Conservation (phyloP, 1,284 basidiomycete species). For the Thelephora terrestris region DNA sequence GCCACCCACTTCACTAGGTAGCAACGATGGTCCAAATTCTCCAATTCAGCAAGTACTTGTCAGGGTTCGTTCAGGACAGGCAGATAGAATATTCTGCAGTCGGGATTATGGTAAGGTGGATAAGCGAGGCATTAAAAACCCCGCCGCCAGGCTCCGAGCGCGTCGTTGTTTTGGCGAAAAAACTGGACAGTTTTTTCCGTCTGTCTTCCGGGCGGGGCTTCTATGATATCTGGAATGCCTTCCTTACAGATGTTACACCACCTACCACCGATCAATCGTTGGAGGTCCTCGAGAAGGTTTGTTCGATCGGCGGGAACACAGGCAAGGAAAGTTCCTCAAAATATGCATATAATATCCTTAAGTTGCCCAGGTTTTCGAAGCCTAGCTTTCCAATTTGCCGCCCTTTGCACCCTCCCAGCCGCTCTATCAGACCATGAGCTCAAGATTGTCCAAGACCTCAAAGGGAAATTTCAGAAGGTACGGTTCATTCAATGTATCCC, state of each 20-base stretch:
- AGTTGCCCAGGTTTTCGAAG: constrained; percentile 1
- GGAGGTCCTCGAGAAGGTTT: constrained; percentile 5
- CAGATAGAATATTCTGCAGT: constrained; percentile 41
- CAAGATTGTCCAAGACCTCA: not conserved
- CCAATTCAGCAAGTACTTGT: constrained; percentile 25
- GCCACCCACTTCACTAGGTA: too few relatives aligned
- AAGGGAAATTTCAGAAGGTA: too few relatives aligned
- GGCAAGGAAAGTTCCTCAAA: too few relatives aligned
- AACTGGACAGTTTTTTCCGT: constrained; percentile 33
- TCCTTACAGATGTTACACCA: constrained; percentile 22
- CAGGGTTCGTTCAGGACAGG: constrained; percentile 16
- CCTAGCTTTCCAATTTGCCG: not conserved
- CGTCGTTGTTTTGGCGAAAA: constrained; percentile 21
- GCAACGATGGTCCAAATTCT: constrained; percentile 23
- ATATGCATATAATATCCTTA: constrained; percentile 13
- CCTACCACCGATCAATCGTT: constrained; percentile 2
- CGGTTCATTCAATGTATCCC: too few relatives aligned
- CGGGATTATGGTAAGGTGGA: constrained; percentile 30
- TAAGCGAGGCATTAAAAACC: constrained; percentile 28
- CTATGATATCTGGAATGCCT: constrained; percentile 5
- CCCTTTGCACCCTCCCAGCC: not conserved
- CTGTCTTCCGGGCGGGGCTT: constrained; percentile 46
- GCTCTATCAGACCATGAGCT: not conserved
- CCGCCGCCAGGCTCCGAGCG: constrained; percentile 23
- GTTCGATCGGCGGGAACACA: too few relatives aligned